phyloP scores from a whole-genome alignment of 306 rosid species.

The Begonia masoniana region DNA sequence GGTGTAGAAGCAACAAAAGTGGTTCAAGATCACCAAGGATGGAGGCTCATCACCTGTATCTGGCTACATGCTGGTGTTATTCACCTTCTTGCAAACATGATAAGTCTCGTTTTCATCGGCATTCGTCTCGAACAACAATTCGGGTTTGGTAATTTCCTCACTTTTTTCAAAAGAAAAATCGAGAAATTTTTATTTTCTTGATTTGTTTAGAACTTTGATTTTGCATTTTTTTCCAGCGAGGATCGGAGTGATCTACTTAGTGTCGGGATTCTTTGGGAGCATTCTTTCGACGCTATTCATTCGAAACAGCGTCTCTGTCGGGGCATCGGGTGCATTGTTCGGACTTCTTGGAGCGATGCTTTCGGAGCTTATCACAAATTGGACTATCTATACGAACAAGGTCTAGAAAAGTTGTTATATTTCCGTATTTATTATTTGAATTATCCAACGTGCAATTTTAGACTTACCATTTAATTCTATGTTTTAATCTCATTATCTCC shows the following conservation, averaged over 20 bases:
- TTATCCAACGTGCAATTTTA: too few relatives aligned
- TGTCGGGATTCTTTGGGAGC: conserved; percentile 74
- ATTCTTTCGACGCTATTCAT: conserved; percentile 53
- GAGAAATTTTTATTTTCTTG: neutral
- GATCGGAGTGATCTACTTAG: conserved; percentile 46
- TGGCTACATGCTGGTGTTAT: conserved; percentile 89
- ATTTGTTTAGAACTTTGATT: conserved; percentile 5
- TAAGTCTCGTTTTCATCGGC: conserved; percentile 69
- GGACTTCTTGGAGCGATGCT: conserved; percentile 98
- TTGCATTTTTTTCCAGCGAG: conserved; percentile 39
- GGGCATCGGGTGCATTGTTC: conserved; percentile 87
- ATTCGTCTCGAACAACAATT: conserved; percentile 85
- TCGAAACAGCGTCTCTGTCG: conserved; percentile 62
- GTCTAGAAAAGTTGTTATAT: conserved; percentile 11
- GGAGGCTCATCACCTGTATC: conserved; percentile 82
- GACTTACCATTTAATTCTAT: too few relatives aligned
- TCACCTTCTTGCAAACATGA: conserved; percentile 67
- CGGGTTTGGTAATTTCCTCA: conserved; percentile 53
- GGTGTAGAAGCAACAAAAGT: conserved; percentile 45
- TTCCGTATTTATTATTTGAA: too few relatives aligned
- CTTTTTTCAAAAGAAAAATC: neutral
- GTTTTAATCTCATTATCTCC: too few relatives aligned
- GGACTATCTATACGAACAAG: conserved; percentile 78
- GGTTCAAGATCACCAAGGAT: conserved; percentile 54
- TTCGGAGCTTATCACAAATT: conserved; percentile 82